A percentile compares a stretch with the other conserved stretches of the same genome.
Conservation (phyloP, 2,329 filamentous ascomycete species). For the Chaetomiaceae sp. region DNA sequence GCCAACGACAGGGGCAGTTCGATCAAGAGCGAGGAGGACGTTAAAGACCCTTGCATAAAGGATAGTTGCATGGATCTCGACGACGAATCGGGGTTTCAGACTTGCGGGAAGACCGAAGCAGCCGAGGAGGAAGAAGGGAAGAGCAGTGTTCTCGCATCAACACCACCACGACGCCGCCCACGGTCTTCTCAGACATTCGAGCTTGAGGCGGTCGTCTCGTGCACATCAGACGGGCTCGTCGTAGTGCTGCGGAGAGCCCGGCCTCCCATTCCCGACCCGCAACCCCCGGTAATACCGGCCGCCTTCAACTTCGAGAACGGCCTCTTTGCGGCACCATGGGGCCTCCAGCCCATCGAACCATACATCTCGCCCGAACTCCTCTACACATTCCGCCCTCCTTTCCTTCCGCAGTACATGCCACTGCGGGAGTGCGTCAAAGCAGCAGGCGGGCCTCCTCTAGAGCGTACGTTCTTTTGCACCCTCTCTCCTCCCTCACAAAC, state of each 20-base stretch:
- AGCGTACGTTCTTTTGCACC: conserved; percentile 31
- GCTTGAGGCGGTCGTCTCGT: conserved; percentile 86
- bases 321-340: conserved; percentile 78
- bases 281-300: conserved; percentile 43
- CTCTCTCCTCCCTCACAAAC: neutral
- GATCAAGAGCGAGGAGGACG: conserved; percentile 31
- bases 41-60: neutral
- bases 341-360: conserved; percentile 57
- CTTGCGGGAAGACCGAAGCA: conserved; percentile 28
- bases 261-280: conserved; percentile 59
- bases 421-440: conserved; percentile 41
- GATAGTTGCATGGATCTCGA: conserved; percentile 42
- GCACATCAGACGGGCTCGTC: conserved; percentile 81
- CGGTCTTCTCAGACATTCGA: conserved; percentile 46
- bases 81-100: conserved; percentile 23
- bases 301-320: conserved; percentile 52
- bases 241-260: conserved; percentile 73
- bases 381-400: conserved; percentile 41
- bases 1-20: conserved; percentile 35
- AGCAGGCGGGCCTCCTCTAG: conserved; percentile 49
- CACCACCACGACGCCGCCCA: neutral
- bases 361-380: conserved; percentile 40
- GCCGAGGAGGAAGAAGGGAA: conserved; percentile 24
- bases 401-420: conserved; percentile 43
- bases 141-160: neutral